Base-by-base conservation (phyloP, 345 rosid genomes). In the Citrus glauca region DNA sequence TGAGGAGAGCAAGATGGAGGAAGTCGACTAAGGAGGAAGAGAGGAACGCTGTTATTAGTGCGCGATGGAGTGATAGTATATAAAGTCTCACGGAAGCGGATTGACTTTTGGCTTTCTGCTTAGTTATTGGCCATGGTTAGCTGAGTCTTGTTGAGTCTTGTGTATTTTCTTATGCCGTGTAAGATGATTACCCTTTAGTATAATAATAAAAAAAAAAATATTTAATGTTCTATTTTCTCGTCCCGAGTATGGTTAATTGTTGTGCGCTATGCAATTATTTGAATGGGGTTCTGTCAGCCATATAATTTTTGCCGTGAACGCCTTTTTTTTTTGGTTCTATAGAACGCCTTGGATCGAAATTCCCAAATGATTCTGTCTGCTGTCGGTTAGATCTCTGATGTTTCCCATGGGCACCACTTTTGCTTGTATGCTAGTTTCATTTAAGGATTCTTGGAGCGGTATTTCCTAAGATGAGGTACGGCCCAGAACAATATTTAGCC, bases 1-100 rank as follows among this genome's bases (percentile, higher is more conserved):
- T 0, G 91, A 86, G 80, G 91, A 85, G 82, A 88, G 91, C 82
- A 86, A 86, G 76, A 88, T 88, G 91, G 91, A 88, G 48, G 91
- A 86, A 72, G 91, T 86, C 7, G 91, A 88, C 72, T 88, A 65
- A 71, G 37, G 11, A 53, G 56, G 66, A 37, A 33, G 7, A 33
- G 22, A 8, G 1, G 2, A 55, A n/a, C 53, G 27, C 55, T 2
- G 6, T 9, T 25, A 10, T 1, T 20, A 40, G 45, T 0, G 42
- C 10, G 42, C 42, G 2, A 0, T 28, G 37, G 37, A 35, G 37
- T 35, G 7, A 2, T 2, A 10, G 25, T 4, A 14, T 11, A 4
- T 7, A 16, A 7, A 25, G 55, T 14, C 1, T 17, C 17, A 0
- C 4, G 22, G 56, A 16, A 16, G 56, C 4, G 56, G 19, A 16